Conservation (phyloP, 2,329 filamentous ascomycete species). For the Microascus cirrosus region DNA sequence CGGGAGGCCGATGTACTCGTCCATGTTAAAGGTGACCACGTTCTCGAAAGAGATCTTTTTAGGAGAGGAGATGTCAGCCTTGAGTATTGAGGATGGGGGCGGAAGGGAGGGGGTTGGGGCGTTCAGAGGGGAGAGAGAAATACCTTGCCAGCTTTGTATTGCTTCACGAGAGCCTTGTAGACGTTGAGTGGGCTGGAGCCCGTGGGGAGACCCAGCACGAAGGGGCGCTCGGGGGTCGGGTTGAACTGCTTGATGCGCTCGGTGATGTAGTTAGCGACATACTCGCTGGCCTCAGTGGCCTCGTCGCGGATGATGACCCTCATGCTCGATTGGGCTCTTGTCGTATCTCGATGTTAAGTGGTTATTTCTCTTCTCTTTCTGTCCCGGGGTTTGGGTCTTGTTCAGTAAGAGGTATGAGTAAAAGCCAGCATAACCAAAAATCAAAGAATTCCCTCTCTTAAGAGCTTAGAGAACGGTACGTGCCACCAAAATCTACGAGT, state of each 20-base stretch:
- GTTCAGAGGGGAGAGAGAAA: slow-evolving; percentile 9
- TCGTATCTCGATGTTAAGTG: neutral
- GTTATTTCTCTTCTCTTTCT: neutral
- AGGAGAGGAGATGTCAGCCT: too few relatives aligned
- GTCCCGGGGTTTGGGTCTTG: neutral
- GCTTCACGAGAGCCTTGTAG: slow-evolving; percentile 64
- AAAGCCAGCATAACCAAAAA: too few relatives aligned
- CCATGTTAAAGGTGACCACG: slow-evolving; percentile 91
- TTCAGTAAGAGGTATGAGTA: neutral
- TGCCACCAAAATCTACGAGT: neutral
- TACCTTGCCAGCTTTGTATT: slow-evolving; percentile 55
- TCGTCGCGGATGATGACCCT: slow-evolving; percentile 75
- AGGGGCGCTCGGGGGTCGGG: slow-evolving; percentile 61
- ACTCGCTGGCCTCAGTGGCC: slow-evolving; percentile 54
- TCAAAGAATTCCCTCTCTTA: neutral
- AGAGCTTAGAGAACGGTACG: neutral
- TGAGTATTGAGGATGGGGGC: slow-evolving; percentile 9
- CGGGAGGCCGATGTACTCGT: slow-evolving; percentile 78
- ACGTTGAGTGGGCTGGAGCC: slow-evolving; percentile 71
- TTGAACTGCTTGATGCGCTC: slow-evolving; percentile 69
- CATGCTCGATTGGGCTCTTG: slow-evolving; percentile 36
- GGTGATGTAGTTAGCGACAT: slow-evolving; percentile 75
- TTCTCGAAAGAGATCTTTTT: slow-evolving; percentile 79
- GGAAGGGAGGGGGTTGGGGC: neutral
- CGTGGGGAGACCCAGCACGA: slow-evolving; percentile 74